Percentiles rank a stretch among this genome's conserved stretches.
phyloP scores from a whole-genome alignment of 2,329 filamentous ascomycete genomes.

The Cercospora brassicicola region DNA sequence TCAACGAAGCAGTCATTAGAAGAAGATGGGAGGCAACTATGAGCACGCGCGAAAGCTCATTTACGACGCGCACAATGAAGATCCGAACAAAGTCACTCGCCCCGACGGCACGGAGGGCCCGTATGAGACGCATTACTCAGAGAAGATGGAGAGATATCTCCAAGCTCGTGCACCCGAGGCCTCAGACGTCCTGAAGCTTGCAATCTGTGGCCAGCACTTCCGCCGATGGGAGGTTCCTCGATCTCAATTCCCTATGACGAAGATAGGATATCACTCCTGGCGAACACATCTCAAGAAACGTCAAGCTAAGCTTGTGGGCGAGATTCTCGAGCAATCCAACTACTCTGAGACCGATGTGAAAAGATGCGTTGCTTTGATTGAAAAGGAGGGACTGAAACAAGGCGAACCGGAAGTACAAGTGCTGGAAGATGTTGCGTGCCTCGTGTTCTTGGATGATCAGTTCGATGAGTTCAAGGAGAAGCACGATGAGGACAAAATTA shows the following conservation, averaged over 20 bases:
- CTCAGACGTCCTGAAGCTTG: slow-evolving; percentile 67
- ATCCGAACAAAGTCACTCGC: slow-evolving; percentile 60
- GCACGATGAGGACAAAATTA: slow-evolving; percentile 74
- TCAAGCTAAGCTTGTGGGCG: slow-evolving; percentile 61
- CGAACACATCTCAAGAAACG: slow-evolving; percentile 70
- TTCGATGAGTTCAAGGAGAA: slow-evolving; percentile 76
- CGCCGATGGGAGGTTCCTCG: slow-evolving; percentile 82
- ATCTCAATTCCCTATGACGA: slow-evolving; percentile 69
- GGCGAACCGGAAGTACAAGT: slow-evolving; percentile 68
- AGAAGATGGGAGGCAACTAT: slow-evolving; percentile 32
- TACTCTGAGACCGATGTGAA: slow-evolving; percentile 57
- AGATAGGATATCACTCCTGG: slow-evolving; percentile 78
- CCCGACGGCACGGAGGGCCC: slow-evolving; percentile 54
- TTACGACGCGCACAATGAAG: slow-evolving; percentile 69
- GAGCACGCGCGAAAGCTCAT: slow-evolving; percentile 61
- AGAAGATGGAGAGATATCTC: slow-evolving; percentile 76
- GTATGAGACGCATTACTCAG: slow-evolving; percentile 80
- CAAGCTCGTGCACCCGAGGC: slow-evolving; percentile 60
- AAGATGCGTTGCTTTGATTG: slow-evolving; percentile 68
- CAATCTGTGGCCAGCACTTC: slow-evolving; percentile 82
- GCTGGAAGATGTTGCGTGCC: slow-evolving; percentile 80
- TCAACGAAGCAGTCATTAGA: neutral
- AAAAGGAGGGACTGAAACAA: slow-evolving; percentile 70
- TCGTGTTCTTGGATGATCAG: slow-evolving; percentile 85
- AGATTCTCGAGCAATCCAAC: slow-evolving; percentile 55